A percentile compares a stretch with the other conserved stretches of the same genome.
phyloP scores from a whole-genome alignment of 2,329 filamentous ascomycete genomes.

The Celoporthe dispersa region DNA sequence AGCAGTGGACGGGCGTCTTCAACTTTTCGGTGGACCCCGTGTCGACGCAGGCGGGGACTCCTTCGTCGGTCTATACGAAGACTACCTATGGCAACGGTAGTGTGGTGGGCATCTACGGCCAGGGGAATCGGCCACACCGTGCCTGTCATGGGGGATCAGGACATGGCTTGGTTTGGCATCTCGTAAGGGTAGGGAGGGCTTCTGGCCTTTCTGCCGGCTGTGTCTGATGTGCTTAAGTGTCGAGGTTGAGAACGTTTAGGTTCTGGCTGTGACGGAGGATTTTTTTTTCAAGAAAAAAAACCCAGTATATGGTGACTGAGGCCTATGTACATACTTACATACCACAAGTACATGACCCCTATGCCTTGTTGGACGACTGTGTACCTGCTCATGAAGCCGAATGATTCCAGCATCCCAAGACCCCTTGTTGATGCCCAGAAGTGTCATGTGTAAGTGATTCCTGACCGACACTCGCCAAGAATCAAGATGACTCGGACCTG shows the following conservation, averaged over 20 bases:
- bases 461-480: background rate
- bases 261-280: background rate
- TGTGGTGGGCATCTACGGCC: conserved; percentile 41
- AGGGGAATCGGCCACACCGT: conserved; percentile 42
- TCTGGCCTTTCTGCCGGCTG: background rate
- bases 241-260: background rate
- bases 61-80: conserved; percentile 42
- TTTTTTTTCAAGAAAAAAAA: too few species aligned
- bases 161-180: conserved; percentile 44
- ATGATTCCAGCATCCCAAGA: background rate
- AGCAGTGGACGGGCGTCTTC: conserved; percentile 53
- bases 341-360: background rate
- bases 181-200: conserved; percentile 2
- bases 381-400: background rate
- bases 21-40: conserved; percentile 39
- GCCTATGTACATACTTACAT: background rate
- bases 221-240: background rate
- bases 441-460: background rate
- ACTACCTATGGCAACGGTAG: conserved; percentile 41
- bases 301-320: background rate
- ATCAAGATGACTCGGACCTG: background rate
- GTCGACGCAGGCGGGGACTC: conserved; percentile 38
- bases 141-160: conserved; percentile 39
- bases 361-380: background rate
- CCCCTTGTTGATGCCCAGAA: background rate